Evolutionary conservation across 1,284 basidiomycete genomes (phyloP).

Genomic region (Irpex lacteus): DNA sequence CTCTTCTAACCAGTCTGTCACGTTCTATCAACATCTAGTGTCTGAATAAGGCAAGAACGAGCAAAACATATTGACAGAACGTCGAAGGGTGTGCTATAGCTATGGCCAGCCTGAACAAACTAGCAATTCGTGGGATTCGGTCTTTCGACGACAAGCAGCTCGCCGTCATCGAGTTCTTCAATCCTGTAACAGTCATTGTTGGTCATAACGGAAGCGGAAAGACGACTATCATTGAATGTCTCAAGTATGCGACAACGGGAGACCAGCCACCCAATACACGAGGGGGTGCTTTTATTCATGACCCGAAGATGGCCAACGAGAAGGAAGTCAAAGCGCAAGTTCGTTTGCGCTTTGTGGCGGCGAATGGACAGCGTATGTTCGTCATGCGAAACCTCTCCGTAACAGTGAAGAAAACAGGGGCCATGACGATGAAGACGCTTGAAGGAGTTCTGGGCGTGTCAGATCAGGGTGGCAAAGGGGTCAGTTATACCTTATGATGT

Average conservation of each 20-base stretch:
- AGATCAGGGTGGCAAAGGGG: conserved; percentile 76
- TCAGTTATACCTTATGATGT: conserved; percentile 31
- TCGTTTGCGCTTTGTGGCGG: conserved; percentile 89
- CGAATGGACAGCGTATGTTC: conserved; percentile 87
- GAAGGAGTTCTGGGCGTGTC: conserved; percentile 86
- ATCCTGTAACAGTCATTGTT: conserved; percentile 97
- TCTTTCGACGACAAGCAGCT: conserved; percentile 95
- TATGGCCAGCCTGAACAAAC: conserved; percentile 87
- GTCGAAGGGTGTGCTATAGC: conserved; percentile 45
- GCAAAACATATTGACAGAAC: background rate
- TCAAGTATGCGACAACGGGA: conserved; percentile 98
- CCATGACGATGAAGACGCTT: conserved; percentile 95
- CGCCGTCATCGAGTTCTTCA: conserved; percentile 95
- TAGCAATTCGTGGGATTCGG: conserved; percentile 84
- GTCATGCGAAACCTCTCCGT: conserved; percentile 93
- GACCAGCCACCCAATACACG: conserved; percentile 98
- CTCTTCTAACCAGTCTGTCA: background rate
- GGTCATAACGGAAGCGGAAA: conserved; percentile 99
- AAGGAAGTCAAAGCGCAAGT: conserved; percentile 99
- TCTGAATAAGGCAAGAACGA: background rate
- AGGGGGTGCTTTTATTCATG: conserved; percentile 96
- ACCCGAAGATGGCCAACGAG: conserved; percentile 98
- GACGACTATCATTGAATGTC: conserved; percentile 98
- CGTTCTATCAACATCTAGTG: no score
- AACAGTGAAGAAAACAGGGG: conserved; percentile 85